Percentiles rank a stretch among this genome's conserved stretches.
Evolutionary conservation across 2,329 filamentous ascomycete species (phyloP).

Genomic region (Ceratocystis eucalypticola): DNA sequence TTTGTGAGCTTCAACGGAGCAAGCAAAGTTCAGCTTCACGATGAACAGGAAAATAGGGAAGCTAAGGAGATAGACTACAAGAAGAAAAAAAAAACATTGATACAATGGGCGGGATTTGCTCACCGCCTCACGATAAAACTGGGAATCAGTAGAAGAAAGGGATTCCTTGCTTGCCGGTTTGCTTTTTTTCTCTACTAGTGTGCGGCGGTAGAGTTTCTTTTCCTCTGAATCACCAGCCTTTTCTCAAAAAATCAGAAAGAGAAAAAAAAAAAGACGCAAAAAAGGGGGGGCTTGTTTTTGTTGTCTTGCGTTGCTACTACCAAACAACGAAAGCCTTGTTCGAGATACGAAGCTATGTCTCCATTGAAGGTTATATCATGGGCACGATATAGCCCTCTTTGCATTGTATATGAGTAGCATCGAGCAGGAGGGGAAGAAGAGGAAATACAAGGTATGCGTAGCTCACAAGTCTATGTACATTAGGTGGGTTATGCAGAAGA

Average conservation of each 20-base stretch:
- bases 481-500: background rate
- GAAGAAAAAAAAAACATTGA: background rate
- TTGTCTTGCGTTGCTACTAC: background rate
- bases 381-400: background rate
- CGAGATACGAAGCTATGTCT: background rate
- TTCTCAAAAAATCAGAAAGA: background rate
- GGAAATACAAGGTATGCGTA: background rate
- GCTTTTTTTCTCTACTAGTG: background rate
- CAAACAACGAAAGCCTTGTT: background rate
- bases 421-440: background rate
- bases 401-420: background rate
- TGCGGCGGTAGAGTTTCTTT: background rate
- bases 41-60: background rate
- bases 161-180: background rate
- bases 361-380: background rate
- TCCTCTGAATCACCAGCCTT: background rate
- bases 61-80: background rate
- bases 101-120: background rate
- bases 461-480: constrained; percentile 6
- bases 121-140: background rate
- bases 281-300: background rate
- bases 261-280: background rate
- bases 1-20: background rate
- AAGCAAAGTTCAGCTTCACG: background rate
- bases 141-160: background rate